Conservation (phyloP, 768 basidiomycete species). For the Xanthoconium stramineum region DNA sequence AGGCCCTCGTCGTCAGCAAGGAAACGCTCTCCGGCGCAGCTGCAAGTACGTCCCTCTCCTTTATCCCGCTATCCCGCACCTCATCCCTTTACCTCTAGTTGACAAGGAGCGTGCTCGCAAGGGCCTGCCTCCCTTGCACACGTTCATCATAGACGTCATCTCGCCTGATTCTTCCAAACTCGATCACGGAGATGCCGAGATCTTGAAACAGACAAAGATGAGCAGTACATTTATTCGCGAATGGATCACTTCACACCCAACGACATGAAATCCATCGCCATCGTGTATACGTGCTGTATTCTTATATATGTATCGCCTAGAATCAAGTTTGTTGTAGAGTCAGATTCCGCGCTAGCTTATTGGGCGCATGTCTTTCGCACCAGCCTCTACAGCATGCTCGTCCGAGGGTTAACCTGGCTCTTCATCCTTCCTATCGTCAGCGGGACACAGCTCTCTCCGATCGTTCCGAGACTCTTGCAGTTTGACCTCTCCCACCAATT, state of each 20-base stretch:
- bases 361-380: no score
- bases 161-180: slow-evolving; percentile 59
- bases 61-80: not conserved
- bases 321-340: not conserved
- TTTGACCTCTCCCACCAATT: slow-evolving; percentile 24
- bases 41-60: slow-evolving; percentile 48
- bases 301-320: not conserved
- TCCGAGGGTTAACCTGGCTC: not conserved
- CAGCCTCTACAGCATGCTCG: not conserved
- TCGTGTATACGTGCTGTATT: slow-evolving; percentile 6
- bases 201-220: slow-evolving; percentile 80
- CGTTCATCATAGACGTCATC: slow-evolving; percentile 88
- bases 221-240: slow-evolving; percentile 91
- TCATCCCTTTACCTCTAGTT: slow-evolving; percentile 43
- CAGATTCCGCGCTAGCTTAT: no score
- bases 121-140: slow-evolving; percentile 54
- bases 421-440: not conserved
- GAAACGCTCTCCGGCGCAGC: slow-evolving; percentile 80
- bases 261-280: slow-evolving; percentile 4
- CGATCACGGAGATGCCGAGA: slow-evolving; percentile 62
- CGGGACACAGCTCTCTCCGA: not conserved
- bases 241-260: slow-evolving; percentile 60
- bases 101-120: slow-evolving; percentile 55
- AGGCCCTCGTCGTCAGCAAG: slow-evolving; percentile 86
- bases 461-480: slow-evolving; percentile 10